Base-by-base conservation (phyloP, 805 yeast species). In the Starmerella riodocensis region DNA sequence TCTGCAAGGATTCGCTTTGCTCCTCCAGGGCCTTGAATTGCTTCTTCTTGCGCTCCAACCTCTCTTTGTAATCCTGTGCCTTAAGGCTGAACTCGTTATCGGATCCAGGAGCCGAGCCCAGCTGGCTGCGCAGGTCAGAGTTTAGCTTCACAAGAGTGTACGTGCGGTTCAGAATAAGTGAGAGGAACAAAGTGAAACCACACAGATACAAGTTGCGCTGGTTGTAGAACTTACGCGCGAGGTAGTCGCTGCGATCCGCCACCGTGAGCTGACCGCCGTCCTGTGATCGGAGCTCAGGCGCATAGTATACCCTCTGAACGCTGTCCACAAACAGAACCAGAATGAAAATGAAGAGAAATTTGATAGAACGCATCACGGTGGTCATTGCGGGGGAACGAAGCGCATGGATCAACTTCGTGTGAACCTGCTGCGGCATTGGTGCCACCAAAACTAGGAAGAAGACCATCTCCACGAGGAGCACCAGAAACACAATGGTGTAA, bases 171-270 rank as follows among this genome's bases (percentile, higher is more conserved):
- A 86, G 74, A 37, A 84, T 78, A 55, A 86, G 67, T 2, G 94
- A 81, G 54, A 91, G 66, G 59, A 91, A 91, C 58, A 91, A 70
- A 2, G 97, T 85, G 62, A 86, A 84, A 1, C 99, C 99, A 51
- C 95, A 84, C 36, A 91, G 69, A 54, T 91, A 91, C 78, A 85
- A 74, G 67, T 91, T 91, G 65, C 99, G 76, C 65, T 91, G 98
- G 17, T 96, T 84, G 56, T 86, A 86, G 62, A 91, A 91, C 55
- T 85, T 73, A 61, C 95, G 74, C 18, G 95, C 91, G 60, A 80
- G 85, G 40, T 81, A 68, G 55, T 91, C 97, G 17, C 84, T 64
- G 43, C 94, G 69, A 52, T 81, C 88, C 33, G 60, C 62, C 34
- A 61, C 55, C 29, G 57, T 53, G 33, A 62, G 59, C 23, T 60